Base-by-base conservation (phyloP, 2,329 filamentous ascomycete genomes). In the Sclerotinia sclerotiorum region DNA sequence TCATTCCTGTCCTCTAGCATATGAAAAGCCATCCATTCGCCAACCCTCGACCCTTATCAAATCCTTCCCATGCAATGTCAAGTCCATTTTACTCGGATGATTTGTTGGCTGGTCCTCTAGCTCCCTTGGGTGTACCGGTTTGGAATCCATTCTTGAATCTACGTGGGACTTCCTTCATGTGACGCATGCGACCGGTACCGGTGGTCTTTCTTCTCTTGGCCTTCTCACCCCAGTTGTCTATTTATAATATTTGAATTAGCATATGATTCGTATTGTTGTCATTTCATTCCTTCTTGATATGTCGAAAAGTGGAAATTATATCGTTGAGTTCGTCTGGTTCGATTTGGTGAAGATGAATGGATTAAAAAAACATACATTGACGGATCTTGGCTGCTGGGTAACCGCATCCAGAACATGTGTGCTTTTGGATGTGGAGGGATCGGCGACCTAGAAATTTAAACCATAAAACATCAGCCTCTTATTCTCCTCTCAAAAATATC, bases 161-260 rank as follows among this genome's bases (percentile, higher is more conserved):
- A 83, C 95, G 90, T 81, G 93, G 86, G 81, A 99, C 90, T 79
- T 87, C 88, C 88, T 96, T 97, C 82, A 99, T 88, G 86, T 94
- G 92, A 81, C 93, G 89, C 90, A 94, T 95, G 84, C 95, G 92
- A 83, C 95, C 95, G 80, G 93, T 94, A 79, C 95, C 95, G 82
- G 92, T 94, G 81, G 94, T 97, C 94, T 97, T 98, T 91, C 95
- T 96, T 84, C 95, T 88, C 93, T 98, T 98, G 79, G 94, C 94
- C 92, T 99, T 99, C 89, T 98, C 94, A 83, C 92, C 89, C 95
- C 95, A 99, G 92, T 99, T 97, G 90, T 90, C 94, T 98, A 81
- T 81, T 87, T 87, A 78, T 86, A 27, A 10, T 42, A 17, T 57
- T 82, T 78, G 86, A 87, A 78, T 87, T 87, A 79, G 89, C 88